These are phyloP conservation scores for Paramecium octaurelia DNA, from an alignment of 73 alveolate genomes.

Conservation along the genomic window DNA sequence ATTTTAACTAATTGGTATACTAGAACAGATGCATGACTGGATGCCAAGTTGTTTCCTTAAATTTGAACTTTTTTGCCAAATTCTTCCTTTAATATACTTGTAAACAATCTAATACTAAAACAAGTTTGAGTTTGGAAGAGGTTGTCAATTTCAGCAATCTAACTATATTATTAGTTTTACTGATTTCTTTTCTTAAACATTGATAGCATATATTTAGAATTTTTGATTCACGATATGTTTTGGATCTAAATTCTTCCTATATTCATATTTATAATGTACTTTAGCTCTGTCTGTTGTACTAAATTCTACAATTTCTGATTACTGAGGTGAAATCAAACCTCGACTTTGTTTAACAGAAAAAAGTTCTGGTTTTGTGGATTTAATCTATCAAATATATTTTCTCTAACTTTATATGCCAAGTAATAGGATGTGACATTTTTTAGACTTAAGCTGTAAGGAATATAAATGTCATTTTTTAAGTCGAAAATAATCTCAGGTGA, in stretches of 20 bases:
- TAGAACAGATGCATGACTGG: not conserved
- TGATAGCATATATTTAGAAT: not conserved
- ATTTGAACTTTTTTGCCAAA: not conserved
- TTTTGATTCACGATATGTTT: not conserved
- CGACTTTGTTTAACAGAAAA: not conserved
- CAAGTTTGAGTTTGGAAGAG: not conserved
- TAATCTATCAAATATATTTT: not conserved
- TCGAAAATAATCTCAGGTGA: not conserved
- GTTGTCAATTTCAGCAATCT: slow-evolving; percentile 9
- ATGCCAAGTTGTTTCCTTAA: not conserved
- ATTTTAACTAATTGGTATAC: not conserved
- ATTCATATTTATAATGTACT: not conserved
- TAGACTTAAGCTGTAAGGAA: not conserved
- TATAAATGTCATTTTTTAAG: not conserved
- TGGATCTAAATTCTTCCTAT: slow-evolving; percentile 11
- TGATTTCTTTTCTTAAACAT: not conserved
- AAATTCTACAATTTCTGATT: not conserved
- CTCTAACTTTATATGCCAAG: not conserved
- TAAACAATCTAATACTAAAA: not conserved
- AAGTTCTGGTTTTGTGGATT: slow-evolving; percentile 14
- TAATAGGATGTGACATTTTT: not conserved
- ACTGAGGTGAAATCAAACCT: not conserved
- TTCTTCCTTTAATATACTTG: not conserved
- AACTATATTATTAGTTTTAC: not conserved
- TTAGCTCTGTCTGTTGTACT: slow-evolving; percentile 24